Conservation (phyloP, 768 basidiomycete species). For the Psilocybe subaeruginosa region DNA sequence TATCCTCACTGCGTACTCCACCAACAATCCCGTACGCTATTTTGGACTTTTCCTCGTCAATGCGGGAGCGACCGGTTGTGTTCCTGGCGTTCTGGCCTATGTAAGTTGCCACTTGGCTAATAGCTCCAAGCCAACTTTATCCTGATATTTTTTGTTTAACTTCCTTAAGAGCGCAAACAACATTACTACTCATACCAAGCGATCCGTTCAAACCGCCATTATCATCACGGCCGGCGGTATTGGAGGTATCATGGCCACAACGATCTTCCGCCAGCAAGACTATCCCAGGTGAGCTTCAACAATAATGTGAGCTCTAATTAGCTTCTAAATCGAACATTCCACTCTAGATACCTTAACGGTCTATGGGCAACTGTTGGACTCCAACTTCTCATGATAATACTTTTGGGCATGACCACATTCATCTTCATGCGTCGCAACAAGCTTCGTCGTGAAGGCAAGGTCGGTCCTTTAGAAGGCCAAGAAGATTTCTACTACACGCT, state of each 20-base stretch:
- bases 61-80: slow-evolving; percentile 36
- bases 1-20: slow-evolving; percentile 31
- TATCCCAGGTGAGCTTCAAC: slow-evolving; percentile 22
- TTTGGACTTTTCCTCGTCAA: slow-evolving; percentile 40
- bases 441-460: slow-evolving; percentile 19
- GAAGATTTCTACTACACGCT: slow-evolving; percentile 24
- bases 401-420: slow-evolving; percentile 18
- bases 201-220: slow-evolving; percentile 38
- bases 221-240: slow-evolving; percentile 40
- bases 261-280: slow-evolving; percentile 40
- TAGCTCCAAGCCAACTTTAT: not conserved
- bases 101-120: slow-evolving; percentile 23
- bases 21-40: slow-evolving; percentile 28
- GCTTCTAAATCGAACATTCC: not conserved
- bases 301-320: not conserved
- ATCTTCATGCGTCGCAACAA: slow-evolving; percentile 22
- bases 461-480: slow-evolving; percentile 22
- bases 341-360: slow-evolving; percentile 22
- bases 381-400: slow-evolving; percentile 19
- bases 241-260: slow-evolving; percentile 42
- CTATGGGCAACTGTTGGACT: slow-evolving; percentile 27
- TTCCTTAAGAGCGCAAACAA: slow-evolving; percentile 36
- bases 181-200: slow-evolving; percentile 38
- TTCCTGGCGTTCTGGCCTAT: slow-evolving; percentile 41
- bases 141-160: not conserved